These are phyloP conservation scores for Penicillium oxalicum DNA, from an alignment of 2,329 filamentous ascomycete species.

Conservation along the genomic window DNA sequence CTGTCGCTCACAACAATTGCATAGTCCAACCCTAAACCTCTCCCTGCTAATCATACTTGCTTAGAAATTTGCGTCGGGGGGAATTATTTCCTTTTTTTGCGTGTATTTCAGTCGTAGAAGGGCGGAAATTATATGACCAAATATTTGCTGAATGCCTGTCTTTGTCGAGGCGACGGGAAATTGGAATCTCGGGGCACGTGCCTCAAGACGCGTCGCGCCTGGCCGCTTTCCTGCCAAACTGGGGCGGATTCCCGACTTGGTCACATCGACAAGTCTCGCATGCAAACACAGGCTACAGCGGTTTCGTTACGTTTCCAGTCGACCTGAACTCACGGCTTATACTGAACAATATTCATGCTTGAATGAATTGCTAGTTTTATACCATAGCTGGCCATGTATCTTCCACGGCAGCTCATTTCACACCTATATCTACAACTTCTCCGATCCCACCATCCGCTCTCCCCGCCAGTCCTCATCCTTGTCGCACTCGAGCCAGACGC, in stretches of 20 bases:
- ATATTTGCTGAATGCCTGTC: conserved; percentile 8
- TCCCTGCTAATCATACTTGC: no score
- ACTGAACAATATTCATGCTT: conserved; percentile 20
- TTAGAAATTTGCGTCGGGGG: no score
- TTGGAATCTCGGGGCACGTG: conserved; percentile 24
- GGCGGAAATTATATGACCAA: neutral
- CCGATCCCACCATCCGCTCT: conserved; percentile 78
- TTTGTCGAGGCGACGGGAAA: conserved; percentile 19
- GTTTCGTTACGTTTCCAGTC: neutral
- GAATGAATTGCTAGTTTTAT: conserved; percentile 14
- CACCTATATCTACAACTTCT: conserved; percentile 89
- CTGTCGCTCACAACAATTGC: no score
- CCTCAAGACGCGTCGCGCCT: conserved; percentile 21
- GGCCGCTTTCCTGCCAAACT: conserved; percentile 12
- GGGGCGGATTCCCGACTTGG: neutral
- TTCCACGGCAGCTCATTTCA: conserved; percentile 80
- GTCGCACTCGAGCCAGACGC: conserved; percentile 93
- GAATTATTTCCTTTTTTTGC: no score
- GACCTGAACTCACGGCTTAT: conserved; percentile 3
- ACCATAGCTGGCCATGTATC: conserved; percentile 64
- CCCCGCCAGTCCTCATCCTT: conserved; percentile 83
- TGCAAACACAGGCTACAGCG: neutral
- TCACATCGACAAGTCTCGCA: neutral
- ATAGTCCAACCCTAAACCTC: no score
- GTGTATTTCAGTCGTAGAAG: neutral